These are phyloP conservation scores for Biancaea sappan DNA, from an alignment of 306 rosid species.

Conservation along the genomic window DNA sequence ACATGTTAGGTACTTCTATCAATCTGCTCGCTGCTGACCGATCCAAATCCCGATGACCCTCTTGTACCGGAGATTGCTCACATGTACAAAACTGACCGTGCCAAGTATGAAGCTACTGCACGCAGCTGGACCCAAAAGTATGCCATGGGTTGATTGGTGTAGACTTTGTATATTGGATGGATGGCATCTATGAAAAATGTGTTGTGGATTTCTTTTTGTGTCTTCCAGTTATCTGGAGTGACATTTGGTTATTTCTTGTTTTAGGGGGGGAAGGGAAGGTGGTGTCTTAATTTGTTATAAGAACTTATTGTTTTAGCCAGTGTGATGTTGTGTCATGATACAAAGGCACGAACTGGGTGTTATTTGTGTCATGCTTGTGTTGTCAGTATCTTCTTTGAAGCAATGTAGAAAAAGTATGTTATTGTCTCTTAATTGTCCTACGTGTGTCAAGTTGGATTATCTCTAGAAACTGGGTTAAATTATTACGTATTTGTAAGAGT, in stretches of 20 bases:
- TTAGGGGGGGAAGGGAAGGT: constrained; percentile 29
- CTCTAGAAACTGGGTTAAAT: background rate
- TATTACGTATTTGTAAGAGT: background rate
- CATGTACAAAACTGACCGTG: constrained; percentile 71
- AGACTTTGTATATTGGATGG: constrained; percentile 29
- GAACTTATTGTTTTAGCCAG: constrained; percentile 36
- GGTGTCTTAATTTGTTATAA: constrained; percentile 31
- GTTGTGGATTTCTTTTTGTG: constrained; percentile 37
- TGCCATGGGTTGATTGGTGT: constrained; percentile 62
- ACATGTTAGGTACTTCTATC: constrained; percentile 66
- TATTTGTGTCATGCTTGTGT: background rate
- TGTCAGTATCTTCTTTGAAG: background rate
- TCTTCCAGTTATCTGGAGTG: constrained; percentile 33
- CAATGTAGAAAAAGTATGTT: constrained; percentile 26
- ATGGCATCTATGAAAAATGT: constrained; percentile 29
- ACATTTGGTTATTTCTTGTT: constrained; percentile 29
- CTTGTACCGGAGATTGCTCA: constrained; percentile 82
- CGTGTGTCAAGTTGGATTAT: background rate
- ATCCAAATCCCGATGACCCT: constrained; percentile 84
- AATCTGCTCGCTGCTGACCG: constrained; percentile 78
- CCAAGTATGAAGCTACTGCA: constrained; percentile 73
- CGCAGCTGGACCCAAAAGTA: constrained; percentile 88
- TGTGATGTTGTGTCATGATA: constrained; percentile 40
- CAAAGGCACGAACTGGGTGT: constrained; percentile 31
- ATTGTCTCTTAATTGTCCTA: background rate